phyloP scores from a whole-genome alignment of 805 yeast genomes.

The Saccharomycopsis vini region DNA sequence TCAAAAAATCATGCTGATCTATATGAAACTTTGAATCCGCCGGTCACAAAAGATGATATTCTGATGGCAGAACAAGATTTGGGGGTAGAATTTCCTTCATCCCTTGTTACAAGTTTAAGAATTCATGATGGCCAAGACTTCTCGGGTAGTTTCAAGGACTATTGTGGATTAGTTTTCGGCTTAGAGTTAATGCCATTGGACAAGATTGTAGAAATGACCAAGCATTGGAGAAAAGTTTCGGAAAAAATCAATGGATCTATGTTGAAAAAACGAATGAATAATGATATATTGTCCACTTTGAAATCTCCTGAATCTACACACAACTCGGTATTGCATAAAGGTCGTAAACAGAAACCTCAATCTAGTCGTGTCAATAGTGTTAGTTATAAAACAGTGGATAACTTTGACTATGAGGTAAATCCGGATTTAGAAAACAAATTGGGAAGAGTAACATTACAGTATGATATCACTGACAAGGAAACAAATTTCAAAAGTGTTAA shows the following conservation, averaged over 20 bases:
- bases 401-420: slow-evolving; percentile 20
- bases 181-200: slow-evolving; percentile 73
- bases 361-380: slow-evolving; percentile 3
- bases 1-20: slow-evolving; percentile 72
- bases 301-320: slow-evolving; percentile 15
- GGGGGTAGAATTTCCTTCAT: slow-evolving; percentile 63
- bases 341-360: slow-evolving; percentile 8
- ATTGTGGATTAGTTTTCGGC: slow-evolving; percentile 71
- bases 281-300: slow-evolving; percentile 6
- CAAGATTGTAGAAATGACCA: slow-evolving; percentile 70
- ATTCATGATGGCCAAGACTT: slow-evolving; percentile 88
- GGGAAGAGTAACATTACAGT: slow-evolving; percentile 1
- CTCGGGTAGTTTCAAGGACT: slow-evolving; percentile 61
- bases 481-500: background rate
- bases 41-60: slow-evolving; percentile 74
- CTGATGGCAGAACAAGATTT: slow-evolving; percentile 78
- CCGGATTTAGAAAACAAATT: slow-evolving; percentile 18
- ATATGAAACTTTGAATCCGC: slow-evolving; percentile 63
- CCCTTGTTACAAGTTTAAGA: slow-evolving; percentile 70
- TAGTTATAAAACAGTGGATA: slow-evolving; percentile 13
- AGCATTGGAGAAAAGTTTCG: slow-evolving; percentile 75
- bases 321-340: slow-evolving; percentile 12
- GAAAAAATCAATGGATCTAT: slow-evolving; percentile 28
- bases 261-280: slow-evolving; percentile 9
- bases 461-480: slow-evolving; percentile 6